Evolutionary conservation across 148 eudicot species (phyloP), one percentile per base, ranked within the genome.

Genomic region (Fallopia convolvulus): DNA sequence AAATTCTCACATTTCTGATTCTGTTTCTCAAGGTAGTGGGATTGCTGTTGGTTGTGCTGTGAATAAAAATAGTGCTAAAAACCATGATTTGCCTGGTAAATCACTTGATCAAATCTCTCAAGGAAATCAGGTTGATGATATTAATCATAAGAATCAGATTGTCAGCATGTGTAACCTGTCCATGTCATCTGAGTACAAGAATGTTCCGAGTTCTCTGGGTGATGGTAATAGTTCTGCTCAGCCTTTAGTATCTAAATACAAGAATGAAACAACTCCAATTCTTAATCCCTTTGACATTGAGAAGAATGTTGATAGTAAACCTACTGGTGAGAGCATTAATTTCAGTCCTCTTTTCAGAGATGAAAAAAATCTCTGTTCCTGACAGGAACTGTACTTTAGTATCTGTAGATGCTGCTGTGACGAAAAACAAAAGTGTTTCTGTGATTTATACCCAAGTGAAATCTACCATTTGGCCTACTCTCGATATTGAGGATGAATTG

Each of bases 241-340:
- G 39, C 20, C 72, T 68, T 68, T 14, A 1, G 20, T 68, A 68
- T 73, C 12, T 21, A 42, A 21, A 42, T 73, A 21, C n/a, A 32
- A 46, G 55, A 20, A 21, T 46, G 55, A 68, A 68, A 36, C 15
- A 2, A 20, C 6, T 42, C 52, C 75, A 20, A 32, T 46, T 55
- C 39, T 71, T 56, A 72, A 70, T 26, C 71, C 15, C 23, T 68
- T 39, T 30, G 66, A 36, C 26, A 68, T 68, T 65, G 49, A 74
- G 65, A 18, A 47, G 41, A 42, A 32, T 77, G 77, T 73, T 30
- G 50, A 40, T 49, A 74, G 63, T 42, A 72, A 53, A 23, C 32
- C 21, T 65, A 61, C 77, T 53, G 56, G 42, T 76, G 77, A n/a
- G n/a, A n/a, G n/a, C n/a, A n/a, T n/a, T n/a, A n/a, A 75, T 61